phyloP scores from a whole-genome alignment of 2,329 filamentous ascomycete genomes.

The Amauroascus niger region DNA sequence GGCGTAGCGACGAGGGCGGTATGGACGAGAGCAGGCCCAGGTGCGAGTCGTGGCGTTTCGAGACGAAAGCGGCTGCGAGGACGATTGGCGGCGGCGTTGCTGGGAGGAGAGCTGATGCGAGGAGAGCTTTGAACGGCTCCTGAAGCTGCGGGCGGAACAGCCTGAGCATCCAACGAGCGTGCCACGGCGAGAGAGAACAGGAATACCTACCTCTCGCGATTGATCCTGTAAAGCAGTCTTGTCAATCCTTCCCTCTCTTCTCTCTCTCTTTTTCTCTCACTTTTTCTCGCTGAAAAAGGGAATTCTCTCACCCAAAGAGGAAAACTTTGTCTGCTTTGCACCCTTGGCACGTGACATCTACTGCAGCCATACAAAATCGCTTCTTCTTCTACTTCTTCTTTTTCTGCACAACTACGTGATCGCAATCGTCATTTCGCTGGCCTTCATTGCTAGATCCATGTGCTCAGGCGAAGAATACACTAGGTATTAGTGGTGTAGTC shows the following conservation, averaged over 20 bases:
- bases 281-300: not conserved
- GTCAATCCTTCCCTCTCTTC: not conserved
- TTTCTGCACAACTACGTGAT: too few relatives aligned
- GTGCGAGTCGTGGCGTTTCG: not conserved
- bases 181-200: not conserved
- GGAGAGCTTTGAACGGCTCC: not conserved
- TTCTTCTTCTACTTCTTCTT: not conserved
- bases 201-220: not conserved
- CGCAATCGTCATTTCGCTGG: too few relatives aligned
- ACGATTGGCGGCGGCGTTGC: not conserved
- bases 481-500: too few relatives aligned
- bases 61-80: not conserved
- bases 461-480: too few relatives aligned
- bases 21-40: not conserved
- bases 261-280: not conserved
- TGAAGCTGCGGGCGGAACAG: not conserved
- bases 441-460: too few relatives aligned
- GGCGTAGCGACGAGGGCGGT: not conserved
- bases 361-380: too few relatives aligned
- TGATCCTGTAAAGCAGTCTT: too few relatives aligned
- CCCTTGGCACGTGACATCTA: not conserved
- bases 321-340: not conserved
- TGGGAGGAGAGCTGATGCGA: not conserved
- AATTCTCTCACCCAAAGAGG: not conserved
- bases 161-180: not conserved